These are phyloP conservation scores for Apiospora malaysiana DNA, from an alignment of 2,329 filamentous ascomycete species.

Conservation along the genomic window DNA sequence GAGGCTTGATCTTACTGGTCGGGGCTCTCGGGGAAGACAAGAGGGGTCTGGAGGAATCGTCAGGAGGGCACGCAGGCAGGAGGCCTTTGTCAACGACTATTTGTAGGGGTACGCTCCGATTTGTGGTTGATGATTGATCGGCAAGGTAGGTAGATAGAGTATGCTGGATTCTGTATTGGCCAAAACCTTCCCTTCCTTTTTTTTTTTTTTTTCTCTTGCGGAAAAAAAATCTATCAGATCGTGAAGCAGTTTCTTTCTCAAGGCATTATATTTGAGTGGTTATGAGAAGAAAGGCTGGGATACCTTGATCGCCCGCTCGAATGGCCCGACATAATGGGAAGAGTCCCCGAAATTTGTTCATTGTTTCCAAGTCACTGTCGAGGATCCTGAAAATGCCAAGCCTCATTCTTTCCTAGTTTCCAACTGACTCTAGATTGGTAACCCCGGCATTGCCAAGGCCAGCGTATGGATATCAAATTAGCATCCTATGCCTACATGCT, in stretches of 20 bases:
- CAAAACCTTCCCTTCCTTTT: neutral
- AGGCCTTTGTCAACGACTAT: neutral
- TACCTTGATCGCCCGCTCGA: neutral
- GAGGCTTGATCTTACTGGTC: slow-evolving; percentile 14
- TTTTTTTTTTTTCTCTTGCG: neutral
- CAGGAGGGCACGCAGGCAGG: neutral
- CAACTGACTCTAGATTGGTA: neutral
- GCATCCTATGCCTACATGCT: neutral
- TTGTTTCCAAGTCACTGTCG: slow-evolving; percentile 16
- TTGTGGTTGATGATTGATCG: neutral
- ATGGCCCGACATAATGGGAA: slow-evolving; percentile 15
- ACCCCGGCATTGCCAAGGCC: neutral
- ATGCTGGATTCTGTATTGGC: neutral
- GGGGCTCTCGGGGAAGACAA: slow-evolving; percentile 8
- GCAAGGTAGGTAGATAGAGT: too few relatives aligned
- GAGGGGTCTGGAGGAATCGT: slow-evolving; percentile 14
- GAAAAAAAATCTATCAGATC: neutral
- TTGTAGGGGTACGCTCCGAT: neutral
- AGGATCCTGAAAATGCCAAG: slow-evolving; percentile 11
- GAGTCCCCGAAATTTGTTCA: slow-evolving; percentile 15
- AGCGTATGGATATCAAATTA: slow-evolving; percentile 6
- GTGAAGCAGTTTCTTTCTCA: neutral
- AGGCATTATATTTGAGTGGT: neutral
- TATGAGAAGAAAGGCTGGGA: slow-evolving; percentile 13
- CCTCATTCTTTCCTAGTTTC: slow-evolving; percentile 13